phyloP scores from a whole-genome alignment of 2,329 filamentous ascomycete genomes.

The Aureobasidium vineae region DNA sequence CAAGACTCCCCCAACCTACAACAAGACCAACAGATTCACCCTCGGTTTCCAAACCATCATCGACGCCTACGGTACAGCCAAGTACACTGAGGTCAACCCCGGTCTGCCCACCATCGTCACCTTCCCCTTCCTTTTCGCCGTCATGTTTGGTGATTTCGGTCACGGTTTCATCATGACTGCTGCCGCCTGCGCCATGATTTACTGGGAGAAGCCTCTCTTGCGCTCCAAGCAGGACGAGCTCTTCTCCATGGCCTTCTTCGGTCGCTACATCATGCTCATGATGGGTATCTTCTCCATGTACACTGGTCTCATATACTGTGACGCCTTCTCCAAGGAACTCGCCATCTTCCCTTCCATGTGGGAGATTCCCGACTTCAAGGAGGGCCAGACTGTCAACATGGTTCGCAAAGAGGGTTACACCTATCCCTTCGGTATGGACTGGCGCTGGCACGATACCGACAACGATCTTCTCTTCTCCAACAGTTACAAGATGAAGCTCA shows the following conservation, averaged over 20 bases:
- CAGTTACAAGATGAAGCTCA: constrained; percentile 99
- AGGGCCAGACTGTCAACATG: constrained; percentile 64
- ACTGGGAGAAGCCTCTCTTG: constrained; percentile 82
- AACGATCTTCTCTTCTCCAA: constrained; percentile 95
- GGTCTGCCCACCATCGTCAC: constrained; percentile 93
- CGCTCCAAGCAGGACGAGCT: constrained; percentile 93
- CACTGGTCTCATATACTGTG: constrained; percentile 96
- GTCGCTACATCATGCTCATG: constrained; percentile 96
- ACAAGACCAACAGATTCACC: constrained; percentile 98
- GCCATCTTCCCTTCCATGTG: constrained; percentile 87
- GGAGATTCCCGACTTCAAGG: constrained; percentile 74
- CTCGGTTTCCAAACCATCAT: constrained; percentile 99
- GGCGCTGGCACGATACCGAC: constrained; percentile 93
- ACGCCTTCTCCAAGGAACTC: constrained; percentile 91
- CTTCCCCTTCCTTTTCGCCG: constrained; percentile 98
- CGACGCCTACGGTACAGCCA: constrained; percentile 95
- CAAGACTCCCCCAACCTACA: constrained; percentile 94
- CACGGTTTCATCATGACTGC: constrained; percentile 87
- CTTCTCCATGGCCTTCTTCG: constrained; percentile 98
- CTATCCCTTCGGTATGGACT: constrained; percentile 94
- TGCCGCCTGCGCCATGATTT: constrained; percentile 87
- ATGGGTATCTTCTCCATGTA: constrained; percentile 98
- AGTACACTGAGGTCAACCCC: constrained; percentile 96
- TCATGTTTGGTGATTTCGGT: constrained; percentile 99
- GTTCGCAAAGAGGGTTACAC: constrained; percentile 68